Conservation (phyloP, 1,284 basidiomycete species). For the Lentinus polychrous region DNA sequence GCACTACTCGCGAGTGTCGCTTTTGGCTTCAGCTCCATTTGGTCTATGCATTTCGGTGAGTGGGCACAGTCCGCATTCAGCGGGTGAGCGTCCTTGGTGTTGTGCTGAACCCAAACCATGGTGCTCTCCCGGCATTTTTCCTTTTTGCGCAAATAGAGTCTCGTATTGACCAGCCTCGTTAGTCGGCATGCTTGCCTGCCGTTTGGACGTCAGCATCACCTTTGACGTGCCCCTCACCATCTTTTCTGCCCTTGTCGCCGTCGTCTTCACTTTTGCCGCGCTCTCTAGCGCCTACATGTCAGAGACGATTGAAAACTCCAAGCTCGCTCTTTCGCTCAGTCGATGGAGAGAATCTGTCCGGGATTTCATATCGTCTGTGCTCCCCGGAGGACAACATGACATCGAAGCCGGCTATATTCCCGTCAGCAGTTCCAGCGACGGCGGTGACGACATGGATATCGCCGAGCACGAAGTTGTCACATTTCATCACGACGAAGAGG, state of each 20-base stretch:
- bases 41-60: constrained; percentile 29
- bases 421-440: background rate
- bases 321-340: constrained; percentile 7
- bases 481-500: background rate
- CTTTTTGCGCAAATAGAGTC: background rate
- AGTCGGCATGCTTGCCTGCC: constrained; percentile 28
- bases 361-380: background rate
- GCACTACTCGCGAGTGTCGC: constrained; percentile 23
- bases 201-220: constrained; percentile 21
- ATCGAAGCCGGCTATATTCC: constrained; percentile 5
- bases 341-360: constrained; percentile 3
- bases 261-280: constrained; percentile 24
- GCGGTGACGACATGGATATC: background rate
- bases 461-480: background rate
- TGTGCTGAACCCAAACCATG: no score
- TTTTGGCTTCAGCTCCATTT: constrained; percentile 26
- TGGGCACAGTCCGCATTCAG: background rate
- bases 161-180: background rate
- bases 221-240: constrained; percentile 22
- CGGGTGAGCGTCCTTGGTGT: no score
- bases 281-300: constrained; percentile 20
- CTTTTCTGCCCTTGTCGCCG: constrained; percentile 24
- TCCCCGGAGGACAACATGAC: background rate
- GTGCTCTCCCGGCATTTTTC: no score
- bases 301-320: constrained; percentile 17